Base-by-base conservation (phyloP, 495 filamentous ascomycete species). In the Lentithecium fluviatile region DNA sequence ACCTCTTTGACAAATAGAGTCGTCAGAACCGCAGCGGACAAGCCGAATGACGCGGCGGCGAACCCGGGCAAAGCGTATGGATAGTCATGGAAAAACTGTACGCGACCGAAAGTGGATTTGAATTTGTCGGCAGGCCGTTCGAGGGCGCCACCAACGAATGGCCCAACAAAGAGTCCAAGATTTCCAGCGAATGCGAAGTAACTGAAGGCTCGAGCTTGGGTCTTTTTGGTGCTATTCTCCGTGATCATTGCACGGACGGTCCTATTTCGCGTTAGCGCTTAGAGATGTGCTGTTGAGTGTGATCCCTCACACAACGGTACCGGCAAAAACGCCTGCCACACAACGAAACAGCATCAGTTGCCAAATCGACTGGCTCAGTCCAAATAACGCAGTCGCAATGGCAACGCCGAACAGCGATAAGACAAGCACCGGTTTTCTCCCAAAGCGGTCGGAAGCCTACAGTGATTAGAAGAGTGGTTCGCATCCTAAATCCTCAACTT, bases 141-240 rank as follows among this genome's bases (percentile, higher is more conserved):
- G 11, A 90, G 74, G 6, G 74, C 74, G 49, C 86, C 86, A 49
- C 83, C 69, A 46, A 90, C 67, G 2, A 89, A 49, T 19, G 86
- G 85, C 0, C 87, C 87, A 4, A 87, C 36, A 62, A 88, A 81
- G 23, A 89, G 82, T n/a, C 87, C 87, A 19, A 89, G 1, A 64
- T 89, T 88, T 23, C 83, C 80, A 3, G 75, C 74, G 61, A 90
- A 87, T 19, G 85, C 83, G 65, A 89, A 90, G 76, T 82, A 87
- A 65, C 83, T 84, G 70, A 90, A 90, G 11, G 85, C 83, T 23
- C 78, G 71, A 1, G 87, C 87, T 69, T 89, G 85, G 0, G 83
- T 88, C 66, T 77, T 78, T 23, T 77, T 69, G 5, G 84, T 86
- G 72, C 81, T 85, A 67, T 83, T 83, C 73, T 90, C 87, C 34